Conservation (phyloP, 257 asterid species). For the Paraleonurus japonicus region DNA sequence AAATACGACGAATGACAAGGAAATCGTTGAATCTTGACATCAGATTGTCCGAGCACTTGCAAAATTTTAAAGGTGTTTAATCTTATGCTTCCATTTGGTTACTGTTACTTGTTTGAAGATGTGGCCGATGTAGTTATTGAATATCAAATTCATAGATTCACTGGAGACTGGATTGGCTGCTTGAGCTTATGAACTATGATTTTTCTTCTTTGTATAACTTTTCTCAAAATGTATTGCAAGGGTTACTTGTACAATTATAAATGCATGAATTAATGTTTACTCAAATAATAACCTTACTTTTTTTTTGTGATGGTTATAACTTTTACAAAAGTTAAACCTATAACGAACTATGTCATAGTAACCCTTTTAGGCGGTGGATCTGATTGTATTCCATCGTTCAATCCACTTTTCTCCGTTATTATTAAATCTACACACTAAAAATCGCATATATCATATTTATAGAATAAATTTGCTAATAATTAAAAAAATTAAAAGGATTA, state of each 20-base stretch:
- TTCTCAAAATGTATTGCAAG: background rate
- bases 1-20: conserved; percentile 36
- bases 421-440: too few species aligned
- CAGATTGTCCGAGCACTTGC: background rate
- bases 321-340: too few species aligned
- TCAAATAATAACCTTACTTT: too few species aligned
- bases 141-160: background rate
- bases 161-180: background rate
- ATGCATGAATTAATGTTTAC: background rate
- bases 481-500: too few species aligned
- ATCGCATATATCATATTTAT: too few species aligned
- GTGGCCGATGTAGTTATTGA: background rate
- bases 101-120: background rate
- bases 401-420: too few species aligned
- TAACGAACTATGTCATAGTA: too few species aligned
- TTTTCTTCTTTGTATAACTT: background rate
- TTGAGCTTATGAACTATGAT: background rate
- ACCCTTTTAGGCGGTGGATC: too few species aligned
- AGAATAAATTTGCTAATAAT: too few species aligned
- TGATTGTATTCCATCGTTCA: too few species aligned
- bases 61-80: background rate
- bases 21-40: background rate
- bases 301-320: too few species aligned
- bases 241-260: background rate
- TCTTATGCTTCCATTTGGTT: background rate